These are phyloP conservation scores for Pythium rishiriense DNA, from an alignment of 352 stramenopile species.

Conservation along the genomic window DNA sequence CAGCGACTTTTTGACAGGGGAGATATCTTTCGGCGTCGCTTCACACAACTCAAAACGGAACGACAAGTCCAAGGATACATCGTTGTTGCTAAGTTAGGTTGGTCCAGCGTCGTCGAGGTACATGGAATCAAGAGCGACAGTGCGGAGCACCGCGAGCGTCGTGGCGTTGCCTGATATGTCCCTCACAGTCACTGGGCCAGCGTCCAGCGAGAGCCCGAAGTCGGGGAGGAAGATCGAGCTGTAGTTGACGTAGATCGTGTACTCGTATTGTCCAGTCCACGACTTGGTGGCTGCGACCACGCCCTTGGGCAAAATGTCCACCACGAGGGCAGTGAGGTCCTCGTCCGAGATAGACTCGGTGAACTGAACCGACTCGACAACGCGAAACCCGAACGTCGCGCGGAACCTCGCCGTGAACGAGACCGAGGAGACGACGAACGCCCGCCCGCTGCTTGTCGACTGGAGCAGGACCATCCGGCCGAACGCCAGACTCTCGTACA, in stretches of 20 bases:
- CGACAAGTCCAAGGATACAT: neutral
- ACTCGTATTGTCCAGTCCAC: neutral
- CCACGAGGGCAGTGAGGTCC: slow-evolving; percentile 13
- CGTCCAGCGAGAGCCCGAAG: slow-evolving; percentile 6
- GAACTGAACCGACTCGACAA: slow-evolving; percentile 17
- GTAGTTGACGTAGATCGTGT: neutral
- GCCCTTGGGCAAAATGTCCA: slow-evolving; percentile 18
- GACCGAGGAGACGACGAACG: slow-evolving; percentile 8
- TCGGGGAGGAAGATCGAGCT: slow-evolving; percentile 10
- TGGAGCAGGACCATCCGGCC: slow-evolving; percentile 27
- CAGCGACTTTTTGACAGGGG: neutral
- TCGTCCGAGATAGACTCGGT: slow-evolving; percentile 2
- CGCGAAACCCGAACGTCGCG: slow-evolving; percentile 21
- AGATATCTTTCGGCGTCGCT: neutral
- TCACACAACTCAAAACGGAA: too few species aligned
- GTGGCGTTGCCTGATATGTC: neutral
- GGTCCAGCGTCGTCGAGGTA: neutral
- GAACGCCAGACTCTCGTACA: slow-evolving; percentile 3
- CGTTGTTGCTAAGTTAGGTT: neutral
- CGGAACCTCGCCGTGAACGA: slow-evolving; percentile 25
- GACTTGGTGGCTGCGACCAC: slow-evolving; percentile 3
- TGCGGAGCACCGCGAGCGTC: slow-evolving; percentile 1
- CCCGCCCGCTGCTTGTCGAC: neutral
- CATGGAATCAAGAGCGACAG: neutral
- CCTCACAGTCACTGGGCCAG: neutral